These are phyloP conservation scores for Podaxis pistillaris DNA, from an alignment of 768 basidiomycete genomes.

Conservation along the genomic window DNA sequence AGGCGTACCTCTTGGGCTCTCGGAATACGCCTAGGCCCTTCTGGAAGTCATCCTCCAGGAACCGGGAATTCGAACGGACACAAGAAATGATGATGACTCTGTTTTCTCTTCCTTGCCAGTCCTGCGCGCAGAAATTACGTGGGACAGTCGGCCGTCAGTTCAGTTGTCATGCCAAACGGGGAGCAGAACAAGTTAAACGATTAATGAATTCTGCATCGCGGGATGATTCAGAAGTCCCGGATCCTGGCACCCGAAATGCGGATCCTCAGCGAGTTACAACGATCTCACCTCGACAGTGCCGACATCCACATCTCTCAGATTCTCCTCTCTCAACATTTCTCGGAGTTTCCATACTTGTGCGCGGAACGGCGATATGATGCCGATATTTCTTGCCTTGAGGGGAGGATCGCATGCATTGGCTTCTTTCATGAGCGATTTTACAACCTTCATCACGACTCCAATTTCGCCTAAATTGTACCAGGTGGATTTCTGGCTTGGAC, in stretches of 20 bases:
- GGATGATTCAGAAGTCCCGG: background rate
- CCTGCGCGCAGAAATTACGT: conserved; percentile 22
- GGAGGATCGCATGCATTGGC: conserved; percentile 35
- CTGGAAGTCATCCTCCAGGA: conserved; percentile 45
- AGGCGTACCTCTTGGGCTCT: conserved; percentile 43
- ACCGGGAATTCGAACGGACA: conserved; percentile 43
- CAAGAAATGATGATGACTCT: conserved; percentile 51
- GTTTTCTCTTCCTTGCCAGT: conserved; percentile 52
- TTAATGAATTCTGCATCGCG: background rate
- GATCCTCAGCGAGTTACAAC: background rate
- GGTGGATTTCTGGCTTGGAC: conserved; percentile 36
- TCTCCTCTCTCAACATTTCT: conserved; percentile 40
- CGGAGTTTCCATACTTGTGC: conserved; percentile 53
- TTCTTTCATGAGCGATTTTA: conserved; percentile 39
- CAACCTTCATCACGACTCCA: conserved; percentile 34
- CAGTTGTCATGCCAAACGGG: conserved; percentile 8
- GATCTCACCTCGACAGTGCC: conserved; percentile 48
- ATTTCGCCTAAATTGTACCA: conserved; percentile 53
- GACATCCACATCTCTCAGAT: conserved; percentile 43
- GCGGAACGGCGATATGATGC: conserved; percentile 52
- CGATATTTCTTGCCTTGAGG: conserved; percentile 39
- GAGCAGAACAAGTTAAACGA: background rate
- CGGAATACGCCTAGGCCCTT: conserved; percentile 45
- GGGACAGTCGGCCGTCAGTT: background rate
- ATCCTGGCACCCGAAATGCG: background rate